Conservation (phyloP, 352 stramenopile genomes). For the Phytophthora pini region DNA sequence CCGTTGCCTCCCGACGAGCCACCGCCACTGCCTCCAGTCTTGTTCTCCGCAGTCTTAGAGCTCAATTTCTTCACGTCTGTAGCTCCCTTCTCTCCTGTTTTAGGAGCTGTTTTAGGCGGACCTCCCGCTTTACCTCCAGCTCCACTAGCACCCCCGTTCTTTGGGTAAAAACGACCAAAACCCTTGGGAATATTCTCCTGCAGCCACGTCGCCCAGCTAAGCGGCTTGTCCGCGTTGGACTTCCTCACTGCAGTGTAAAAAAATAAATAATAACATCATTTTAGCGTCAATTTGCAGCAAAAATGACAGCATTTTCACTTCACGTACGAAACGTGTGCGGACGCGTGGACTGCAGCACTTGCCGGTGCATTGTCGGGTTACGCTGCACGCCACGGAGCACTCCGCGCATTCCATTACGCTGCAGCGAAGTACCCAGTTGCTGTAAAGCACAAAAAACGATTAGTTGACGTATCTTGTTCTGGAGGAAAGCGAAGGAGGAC, state of each 20-base stretch:
- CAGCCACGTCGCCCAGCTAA: constrained; percentile 77
- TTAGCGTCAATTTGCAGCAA: constrained; percentile 5
- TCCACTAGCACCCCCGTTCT: constrained; percentile 54
- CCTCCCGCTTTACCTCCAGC: constrained; percentile 43
- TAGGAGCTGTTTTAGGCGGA: constrained; percentile 62
- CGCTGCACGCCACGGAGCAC: constrained; percentile 38
- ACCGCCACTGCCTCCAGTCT: constrained; percentile 41
- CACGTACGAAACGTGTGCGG: constrained; percentile 63
- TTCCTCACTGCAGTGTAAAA: constrained; percentile 45
- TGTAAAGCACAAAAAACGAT: constrained; percentile 24
- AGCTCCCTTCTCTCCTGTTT: constrained; percentile 51
- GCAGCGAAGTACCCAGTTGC: constrained; percentile 72
- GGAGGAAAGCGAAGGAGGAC: neutral
- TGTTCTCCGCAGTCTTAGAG: constrained; percentile 58
- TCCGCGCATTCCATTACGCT: constrained; percentile 54
- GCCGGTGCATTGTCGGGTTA: constrained; percentile 45
- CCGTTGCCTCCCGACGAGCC: constrained; percentile 41
- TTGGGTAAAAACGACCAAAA: constrained; percentile 88
- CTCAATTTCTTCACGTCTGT: constrained; percentile 75
- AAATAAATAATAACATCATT: neutral
- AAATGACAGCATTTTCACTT: neutral
- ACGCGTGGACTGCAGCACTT: constrained; percentile 62
- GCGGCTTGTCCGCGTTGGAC: constrained; percentile 50
- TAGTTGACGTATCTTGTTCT: constrained; percentile 9
- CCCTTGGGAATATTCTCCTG: constrained; percentile 77